Evolutionary conservation across 1,139 yeast genomes (phyloP), one percentile per base, ranked within the genome.

Genomic region (Geotrichum restrictum): DNA sequence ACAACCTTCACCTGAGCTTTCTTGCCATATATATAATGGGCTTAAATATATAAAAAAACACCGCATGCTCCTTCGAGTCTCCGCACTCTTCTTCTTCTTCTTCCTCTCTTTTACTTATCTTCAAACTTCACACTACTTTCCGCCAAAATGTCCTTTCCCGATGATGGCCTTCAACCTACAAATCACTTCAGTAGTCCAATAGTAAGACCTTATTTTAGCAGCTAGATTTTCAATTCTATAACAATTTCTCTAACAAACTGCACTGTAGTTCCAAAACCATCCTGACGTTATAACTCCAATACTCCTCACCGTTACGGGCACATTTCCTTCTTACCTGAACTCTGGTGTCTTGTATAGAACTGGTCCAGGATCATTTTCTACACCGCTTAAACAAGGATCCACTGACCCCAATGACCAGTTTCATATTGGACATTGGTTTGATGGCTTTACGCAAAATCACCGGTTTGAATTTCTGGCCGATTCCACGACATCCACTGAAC

Each of bases 361-460:
- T 3, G 53, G 53, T 13, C 53, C 53, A 1, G 53, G 53, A 16
- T 45, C 50, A 2, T 51, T 45, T 31, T 41, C 49, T 11, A 29
- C 46, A 1, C 50, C 50, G 1, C 34, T 41, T 19, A 41, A 31
- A 18, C 16, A 19, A 27, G 45, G 36, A 14, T 24, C 36, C 21
- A 47, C 31, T 3, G 42, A 45, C 34, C 43, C 37, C 7, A 8
- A 27, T 4, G 48, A 41, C 5, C 41, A 44, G 19, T 43, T 45
- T 10, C 47, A 40, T 8, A 19, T 49, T 2, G 41, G 39, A 24
- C 60, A 57, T 33, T 57, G 60, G 60, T 57, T 57, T 44, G 60
- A 57, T 29, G 60, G 60, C 4, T 57, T 54, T 31, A 51, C 57
- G 2, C 60, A 57, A 34, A 47, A 50, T 37, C 60, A 57, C 39